phyloP scores from a whole-genome alignment of 1,284 basidiomycete genomes.

The Papiliotrema terrestris region DNA sequence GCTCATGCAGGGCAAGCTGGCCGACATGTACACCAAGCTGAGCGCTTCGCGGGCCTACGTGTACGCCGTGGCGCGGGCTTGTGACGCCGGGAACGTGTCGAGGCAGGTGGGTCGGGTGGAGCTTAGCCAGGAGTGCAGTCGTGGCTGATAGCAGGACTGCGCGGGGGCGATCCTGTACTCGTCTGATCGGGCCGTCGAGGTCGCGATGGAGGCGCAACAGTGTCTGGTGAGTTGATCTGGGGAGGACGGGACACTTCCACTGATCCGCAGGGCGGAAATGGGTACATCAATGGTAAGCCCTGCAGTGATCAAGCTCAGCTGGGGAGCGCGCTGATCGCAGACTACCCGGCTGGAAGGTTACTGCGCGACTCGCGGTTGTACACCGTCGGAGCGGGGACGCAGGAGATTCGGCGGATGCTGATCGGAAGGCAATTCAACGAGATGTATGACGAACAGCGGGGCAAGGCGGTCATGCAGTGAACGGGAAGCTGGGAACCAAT shows the following conservation, averaged over 20 bases:
- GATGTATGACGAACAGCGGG: conserved; percentile 32
- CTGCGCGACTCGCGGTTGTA: conserved; percentile 81
- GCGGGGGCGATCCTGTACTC: conserved; percentile 88
- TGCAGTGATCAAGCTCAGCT: not conserved
- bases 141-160: conserved; percentile 62
- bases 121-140: not conserved
- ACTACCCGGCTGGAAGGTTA: conserved; percentile 82
- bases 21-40: conserved; percentile 93
- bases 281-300: conserved; percentile 76
- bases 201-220: conserved; percentile 87
- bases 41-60: conserved; percentile 86
- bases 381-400: conserved; percentile 85
- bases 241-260: not conserved
- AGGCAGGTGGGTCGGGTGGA: conserved; percentile 59
- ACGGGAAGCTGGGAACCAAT: no score
- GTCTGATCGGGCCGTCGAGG: conserved; percentile 83
- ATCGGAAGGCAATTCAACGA: conserved; percentile 86
- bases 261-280: conserved; percentile 65
- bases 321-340: conserved; percentile 47
- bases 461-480: conserved; percentile 23
- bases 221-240: conserved; percentile 55
- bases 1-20: conserved; percentile 79
- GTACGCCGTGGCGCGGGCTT: conserved; percentile 85
- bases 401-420: conserved; percentile 85
- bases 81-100: conserved; percentile 76